Base-by-base conservation (phyloP, 768 basidiomycete genomes). In the Pleurotus tuber-regium region DNA sequence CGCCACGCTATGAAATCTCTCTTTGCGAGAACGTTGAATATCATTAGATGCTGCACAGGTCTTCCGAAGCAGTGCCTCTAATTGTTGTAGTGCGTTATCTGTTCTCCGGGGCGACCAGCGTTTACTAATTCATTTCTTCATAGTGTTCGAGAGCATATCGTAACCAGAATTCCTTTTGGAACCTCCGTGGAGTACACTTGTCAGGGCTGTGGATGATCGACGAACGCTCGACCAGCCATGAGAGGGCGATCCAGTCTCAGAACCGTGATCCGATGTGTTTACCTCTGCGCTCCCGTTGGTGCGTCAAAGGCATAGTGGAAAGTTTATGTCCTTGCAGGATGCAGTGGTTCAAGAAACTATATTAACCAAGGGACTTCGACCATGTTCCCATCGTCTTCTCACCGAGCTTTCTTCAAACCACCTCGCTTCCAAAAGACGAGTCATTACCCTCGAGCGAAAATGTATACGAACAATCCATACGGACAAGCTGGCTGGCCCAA, bases 401-500 rank as follows among this genome's bases (percentile, higher is more conserved):
- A n/a, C 7, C n/a, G n/a, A 42, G 23, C 18, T 42, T 21, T 19
- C 14, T 21, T 42, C 40, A 10, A 24, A 19, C 40, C 7, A 19
- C 40, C 23, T 19, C 8, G 23, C 18, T 25, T 9, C 19, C 23
- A 19, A 19, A 2, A 42, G 18, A 12, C 23, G 18, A 42, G 10
- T n/a, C n/a, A n/a, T n/a, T n/a, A n/a, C n/a, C n/a, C n/a, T n/a
- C 40, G 18, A 42, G 9, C 39, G 12, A 43, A 21, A 12, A 67
- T 44, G 43, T 44, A 44, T 21, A 26, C 21, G n/a, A 48, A 35
- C 54, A 69, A 76, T 54, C 76, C 76, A 4, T 77, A 70, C 59
- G 40, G 43, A 16, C 51, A 48, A 48, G 46, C 46, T 48, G 46
- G 46, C 29, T 48, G 46, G 46, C 46, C 46, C 26, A 53, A 55